Conservation (phyloP, 495 filamentous ascomycete species). For the Aspergillus incahuasiensis region DNA sequence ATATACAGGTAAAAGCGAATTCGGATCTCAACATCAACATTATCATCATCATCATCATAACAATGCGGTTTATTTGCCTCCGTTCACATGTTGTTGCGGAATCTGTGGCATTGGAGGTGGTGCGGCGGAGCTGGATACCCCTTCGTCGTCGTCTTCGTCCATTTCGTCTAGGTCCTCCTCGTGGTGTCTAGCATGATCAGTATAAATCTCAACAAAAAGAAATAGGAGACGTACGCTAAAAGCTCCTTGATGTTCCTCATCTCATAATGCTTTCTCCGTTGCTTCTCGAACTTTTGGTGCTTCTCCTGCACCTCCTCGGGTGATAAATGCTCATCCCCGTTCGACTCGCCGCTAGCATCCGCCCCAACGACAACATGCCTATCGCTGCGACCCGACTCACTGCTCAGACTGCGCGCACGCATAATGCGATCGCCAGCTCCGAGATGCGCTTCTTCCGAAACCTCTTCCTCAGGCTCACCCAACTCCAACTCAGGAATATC, state of each 20-base stretch:
- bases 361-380: conserved; percentile 77
- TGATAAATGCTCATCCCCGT: conserved; percentile 54
- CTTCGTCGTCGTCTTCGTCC: conserved; percentile 42
- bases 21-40: neutral
- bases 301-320: conserved; percentile 79
- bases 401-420: conserved; percentile 44
- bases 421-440: conserved; percentile 35
- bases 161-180: conserved; percentile 50
- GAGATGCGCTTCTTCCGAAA: conserved; percentile 22
- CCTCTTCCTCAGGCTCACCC: conserved; percentile 81
- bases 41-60: neutral
- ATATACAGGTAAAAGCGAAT: conserved; percentile 18
- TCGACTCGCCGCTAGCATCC: conserved; percentile 48
- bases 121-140: conserved; percentile 8
- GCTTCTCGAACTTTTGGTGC: conserved; percentile 83
- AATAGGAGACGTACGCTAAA: conserved; percentile 57
- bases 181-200: conserved; percentile 34
- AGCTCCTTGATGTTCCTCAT: conserved; percentile 93
- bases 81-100: conserved; percentile 26
- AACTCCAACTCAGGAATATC: conserved; percentile 91
- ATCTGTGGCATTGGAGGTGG: conserved; percentile 35
- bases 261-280: conserved; percentile 95
- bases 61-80: conserved; percentile 11
- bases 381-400: conserved; percentile 52
- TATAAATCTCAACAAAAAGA: neutral